Conservation (phyloP, 2,329 filamentous ascomycete species). For the Plectosphaerella sp. region DNA sequence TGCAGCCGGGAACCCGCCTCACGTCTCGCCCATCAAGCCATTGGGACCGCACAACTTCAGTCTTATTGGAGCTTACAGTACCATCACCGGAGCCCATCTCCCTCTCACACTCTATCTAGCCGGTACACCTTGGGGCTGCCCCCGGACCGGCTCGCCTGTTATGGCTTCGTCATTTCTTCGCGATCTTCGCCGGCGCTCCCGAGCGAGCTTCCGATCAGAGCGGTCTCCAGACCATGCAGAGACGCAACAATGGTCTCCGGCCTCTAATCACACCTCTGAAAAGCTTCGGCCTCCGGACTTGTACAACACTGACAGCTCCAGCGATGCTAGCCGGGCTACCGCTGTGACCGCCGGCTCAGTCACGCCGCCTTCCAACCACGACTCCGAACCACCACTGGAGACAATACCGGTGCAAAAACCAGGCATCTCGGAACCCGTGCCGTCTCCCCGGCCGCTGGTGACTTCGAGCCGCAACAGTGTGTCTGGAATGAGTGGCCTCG, state of each 20-base stretch:
- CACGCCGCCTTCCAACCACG: slow-evolving; percentile 70
- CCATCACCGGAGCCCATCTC: not conserved
- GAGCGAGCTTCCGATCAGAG: slow-evolving; percentile 65
- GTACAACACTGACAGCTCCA: slow-evolving; percentile 44
- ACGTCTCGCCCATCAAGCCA: too few relatives aligned
- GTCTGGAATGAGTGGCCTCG: slow-evolving; percentile 58
- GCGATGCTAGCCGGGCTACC: slow-evolving; percentile 56
- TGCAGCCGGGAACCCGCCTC: too few relatives aligned
- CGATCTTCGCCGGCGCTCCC: slow-evolving; percentile 72
- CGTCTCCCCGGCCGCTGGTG: slow-evolving; percentile 28
- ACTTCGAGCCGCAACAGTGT: slow-evolving; percentile 59
- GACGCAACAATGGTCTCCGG: not conserved
- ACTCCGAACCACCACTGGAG: slow-evolving; percentile 62
- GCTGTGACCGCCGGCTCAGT: slow-evolving; percentile 64
- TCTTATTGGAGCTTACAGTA: not conserved
- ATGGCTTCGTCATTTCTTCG: slow-evolving; percentile 68
- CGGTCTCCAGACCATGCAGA: slow-evolving; percentile 37
- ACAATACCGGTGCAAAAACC: slow-evolving; percentile 49
- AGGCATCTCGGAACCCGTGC: slow-evolving; percentile 23
- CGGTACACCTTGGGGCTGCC: not conserved
- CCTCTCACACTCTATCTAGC: not conserved
- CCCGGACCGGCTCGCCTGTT: slow-evolving; percentile 1
- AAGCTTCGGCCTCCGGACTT: not conserved
- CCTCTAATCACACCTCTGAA: not conserved
- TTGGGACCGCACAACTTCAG: too few relatives aligned